Evolutionary conservation across 139 green algal species (phyloP).

Genomic region (Yamagishiella unicocca): DNA sequence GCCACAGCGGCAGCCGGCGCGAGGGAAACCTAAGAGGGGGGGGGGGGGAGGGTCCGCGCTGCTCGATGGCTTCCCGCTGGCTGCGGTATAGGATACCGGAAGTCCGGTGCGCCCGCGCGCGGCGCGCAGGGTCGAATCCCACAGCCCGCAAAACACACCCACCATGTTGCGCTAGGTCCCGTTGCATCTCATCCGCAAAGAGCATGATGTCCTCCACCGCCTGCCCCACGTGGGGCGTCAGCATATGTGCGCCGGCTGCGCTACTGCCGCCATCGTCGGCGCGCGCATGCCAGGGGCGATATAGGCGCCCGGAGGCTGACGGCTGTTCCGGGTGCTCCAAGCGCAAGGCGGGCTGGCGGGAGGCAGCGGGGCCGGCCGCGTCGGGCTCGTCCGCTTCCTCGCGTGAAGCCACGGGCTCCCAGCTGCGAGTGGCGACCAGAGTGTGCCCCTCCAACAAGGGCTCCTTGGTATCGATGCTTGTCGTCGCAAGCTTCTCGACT

Average conservation of each 20-base stretch:
- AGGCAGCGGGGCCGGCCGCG: too few species aligned
- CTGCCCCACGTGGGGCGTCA: conserved; percentile 29
- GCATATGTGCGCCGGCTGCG: background rate
- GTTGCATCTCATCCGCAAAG: conserved; percentile 44
- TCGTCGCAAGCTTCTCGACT: conserved; percentile 15
- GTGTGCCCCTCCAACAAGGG: conserved; percentile 11
- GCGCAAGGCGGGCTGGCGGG: background rate
- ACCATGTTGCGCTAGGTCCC: conserved; percentile 25
- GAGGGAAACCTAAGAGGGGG: too few species aligned
- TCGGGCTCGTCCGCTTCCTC: background rate
- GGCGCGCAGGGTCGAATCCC: too few species aligned
- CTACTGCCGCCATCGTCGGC: conserved; percentile 23
- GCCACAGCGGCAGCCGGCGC: too few species aligned
- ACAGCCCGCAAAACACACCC: too few species aligned
- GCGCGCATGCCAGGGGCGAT: background rate
- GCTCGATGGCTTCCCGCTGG: too few species aligned
- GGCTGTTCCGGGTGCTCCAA: background rate
- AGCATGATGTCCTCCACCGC: conserved; percentile 27
- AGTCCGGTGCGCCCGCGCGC: too few species aligned
- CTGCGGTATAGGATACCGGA: too few species aligned
- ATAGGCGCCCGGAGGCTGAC: background rate
- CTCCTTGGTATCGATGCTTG: conserved; percentile 27
- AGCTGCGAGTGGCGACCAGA: background rate
- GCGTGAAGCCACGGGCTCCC: background rate
- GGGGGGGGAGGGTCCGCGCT: too few species aligned